Evolutionary conservation across 2,329 filamentous ascomycete species (phyloP).

Genomic region (Pseudogymnoascus sp.): DNA sequence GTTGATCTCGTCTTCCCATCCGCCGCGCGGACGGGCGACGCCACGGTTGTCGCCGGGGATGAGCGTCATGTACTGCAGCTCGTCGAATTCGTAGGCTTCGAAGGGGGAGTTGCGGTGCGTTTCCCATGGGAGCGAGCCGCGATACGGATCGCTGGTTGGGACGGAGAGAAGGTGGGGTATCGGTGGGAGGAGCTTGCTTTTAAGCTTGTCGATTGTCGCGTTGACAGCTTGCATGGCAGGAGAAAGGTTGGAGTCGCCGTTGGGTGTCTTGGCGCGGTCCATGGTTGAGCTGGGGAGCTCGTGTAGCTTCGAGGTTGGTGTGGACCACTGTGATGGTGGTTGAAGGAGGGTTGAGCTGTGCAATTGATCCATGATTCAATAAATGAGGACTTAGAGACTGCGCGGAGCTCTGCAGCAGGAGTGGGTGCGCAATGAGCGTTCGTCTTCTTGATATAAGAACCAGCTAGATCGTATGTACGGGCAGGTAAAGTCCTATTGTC

Average conservation of each 20-base stretch:
- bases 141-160: slow-evolving; percentile 19
- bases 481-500: slow-evolving; percentile 2
- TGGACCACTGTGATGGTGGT: not conserved
- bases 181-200: slow-evolving; percentile 13
- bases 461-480: not conserved
- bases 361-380: slow-evolving; percentile 4
- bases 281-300: not conserved
- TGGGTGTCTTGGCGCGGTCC: not conserved
- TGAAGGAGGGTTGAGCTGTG: not conserved
- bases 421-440: not conserved
- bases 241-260: not conserved
- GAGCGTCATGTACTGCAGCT: slow-evolving; percentile 11
- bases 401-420: not conserved
- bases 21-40: not conserved
- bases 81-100: slow-evolving; percentile 14
- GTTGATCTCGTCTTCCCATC: slow-evolving; percentile 23
- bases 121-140: slow-evolving; percentile 22
- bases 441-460: not conserved
- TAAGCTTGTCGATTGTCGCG: not conserved
- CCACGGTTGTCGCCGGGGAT: not conserved
- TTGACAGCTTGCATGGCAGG: not conserved
- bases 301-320: not conserved
- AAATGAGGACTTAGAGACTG: not conserved
- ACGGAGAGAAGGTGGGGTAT: slow-evolving; percentile 26
- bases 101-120: slow-evolving; percentile 24